Conservation (phyloP, 441 rosid species). For the Lepidium campestre region DNA sequence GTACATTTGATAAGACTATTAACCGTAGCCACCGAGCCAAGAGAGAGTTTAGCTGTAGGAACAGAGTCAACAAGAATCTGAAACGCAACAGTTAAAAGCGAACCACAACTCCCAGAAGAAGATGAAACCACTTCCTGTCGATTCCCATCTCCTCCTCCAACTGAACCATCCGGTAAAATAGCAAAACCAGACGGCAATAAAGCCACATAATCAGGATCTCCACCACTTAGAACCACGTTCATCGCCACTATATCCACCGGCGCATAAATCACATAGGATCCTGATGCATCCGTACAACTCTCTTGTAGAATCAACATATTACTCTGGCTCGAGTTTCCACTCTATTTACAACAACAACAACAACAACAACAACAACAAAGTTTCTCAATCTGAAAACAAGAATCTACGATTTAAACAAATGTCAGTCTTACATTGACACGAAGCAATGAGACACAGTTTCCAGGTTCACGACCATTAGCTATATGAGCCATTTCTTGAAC, state of each 20-base stretch:
- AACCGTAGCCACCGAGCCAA: conserved; percentile 92
- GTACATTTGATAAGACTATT: conserved; percentile 91
- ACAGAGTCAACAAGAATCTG: conserved; percentile 94
- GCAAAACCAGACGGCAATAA: conserved; percentile 96
- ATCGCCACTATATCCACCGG: conserved; percentile 92
- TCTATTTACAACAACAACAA: conserved; percentile 50
- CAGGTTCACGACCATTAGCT: conserved; percentile 92
- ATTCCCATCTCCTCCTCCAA: conserved; percentile 36
- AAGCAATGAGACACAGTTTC: conserved; percentile 84
- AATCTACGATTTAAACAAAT: neutral
- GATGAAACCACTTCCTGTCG: conserved; percentile 41
- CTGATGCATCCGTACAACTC: conserved; percentile 78
- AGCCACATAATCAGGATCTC: conserved; percentile 95
- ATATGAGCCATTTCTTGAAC: conserved; percentile 99
- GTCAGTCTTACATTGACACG: conserved; percentile 71
- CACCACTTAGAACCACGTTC: conserved; percentile 84
- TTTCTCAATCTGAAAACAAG: neutral
- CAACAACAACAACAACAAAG: neutral
- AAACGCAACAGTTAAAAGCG: conserved; percentile 87
- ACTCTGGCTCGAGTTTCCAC: conserved; percentile 90
- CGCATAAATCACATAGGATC: conserved; percentile 89
- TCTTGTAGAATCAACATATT: conserved; percentile 98
- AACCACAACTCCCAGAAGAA: conserved; percentile 48
- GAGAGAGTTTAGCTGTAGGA: conserved; percentile 92
- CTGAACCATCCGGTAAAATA: conserved; percentile 80